Evolutionary conservation across 345 rosid species (phyloP).

Genomic region (Kernera saxatilis): DNA sequence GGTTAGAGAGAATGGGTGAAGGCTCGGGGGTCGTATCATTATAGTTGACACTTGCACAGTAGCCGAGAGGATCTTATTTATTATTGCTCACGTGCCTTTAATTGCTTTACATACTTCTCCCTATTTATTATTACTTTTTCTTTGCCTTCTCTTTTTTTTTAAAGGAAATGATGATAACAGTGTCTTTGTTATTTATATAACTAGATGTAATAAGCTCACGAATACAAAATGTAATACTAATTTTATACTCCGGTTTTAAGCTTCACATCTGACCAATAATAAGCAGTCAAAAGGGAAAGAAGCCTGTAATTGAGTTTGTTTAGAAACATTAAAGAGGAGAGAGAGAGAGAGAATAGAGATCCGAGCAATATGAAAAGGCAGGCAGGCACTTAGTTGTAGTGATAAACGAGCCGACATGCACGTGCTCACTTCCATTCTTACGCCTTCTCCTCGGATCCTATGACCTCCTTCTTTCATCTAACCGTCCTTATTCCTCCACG

Average conservation of each 20-base stretch:
- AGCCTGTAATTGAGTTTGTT: neutral
- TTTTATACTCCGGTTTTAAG: neutral
- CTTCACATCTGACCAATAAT: neutral
- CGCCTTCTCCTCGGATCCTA: constrained; percentile 10
- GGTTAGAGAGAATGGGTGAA: neutral
- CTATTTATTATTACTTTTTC: neutral
- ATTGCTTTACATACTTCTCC: neutral
- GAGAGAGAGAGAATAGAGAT: neutral
- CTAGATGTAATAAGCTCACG: neutral
- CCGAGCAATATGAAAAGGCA: constrained; percentile 3
- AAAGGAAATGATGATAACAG: neutral
- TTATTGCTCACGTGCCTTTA: constrained; percentile 10
- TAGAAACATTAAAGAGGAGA: neutral
- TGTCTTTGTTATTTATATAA: neutral
- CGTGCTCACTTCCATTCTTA: constrained; percentile 19
- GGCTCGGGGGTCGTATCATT: neutral
- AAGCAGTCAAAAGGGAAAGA: neutral
- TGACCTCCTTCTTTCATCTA: neutral
- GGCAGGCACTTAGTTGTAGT: neutral
- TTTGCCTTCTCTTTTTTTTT: neutral
- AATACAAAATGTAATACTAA: neutral
- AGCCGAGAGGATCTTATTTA: neutral
- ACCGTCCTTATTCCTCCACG: constrained; percentile 15
- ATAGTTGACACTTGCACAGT: neutral
- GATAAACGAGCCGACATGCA: constrained; percentile 28